Evolutionary conservation across 495 filamentous ascomycete genomes (phyloP).

Genomic region (Penicillium soppii): DNA sequence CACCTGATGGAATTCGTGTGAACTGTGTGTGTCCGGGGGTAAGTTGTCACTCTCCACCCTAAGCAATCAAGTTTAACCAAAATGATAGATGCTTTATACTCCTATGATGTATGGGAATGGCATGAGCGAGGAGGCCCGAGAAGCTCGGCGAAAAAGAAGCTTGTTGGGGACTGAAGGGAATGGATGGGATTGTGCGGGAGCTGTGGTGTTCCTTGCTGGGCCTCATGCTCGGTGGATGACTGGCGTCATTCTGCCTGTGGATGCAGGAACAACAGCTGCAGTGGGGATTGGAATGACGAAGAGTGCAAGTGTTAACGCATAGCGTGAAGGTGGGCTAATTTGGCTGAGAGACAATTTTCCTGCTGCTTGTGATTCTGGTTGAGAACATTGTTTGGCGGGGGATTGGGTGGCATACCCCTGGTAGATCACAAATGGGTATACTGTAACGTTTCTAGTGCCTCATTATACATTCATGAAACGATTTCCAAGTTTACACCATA

Average conservation of each 20-base stretch:
- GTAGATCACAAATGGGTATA: no score
- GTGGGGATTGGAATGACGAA: constrained; percentile 31
- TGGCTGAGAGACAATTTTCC: no score
- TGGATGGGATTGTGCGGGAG: constrained; percentile 49
- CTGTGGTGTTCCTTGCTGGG: constrained; percentile 42
- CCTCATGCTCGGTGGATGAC: constrained; percentile 53
- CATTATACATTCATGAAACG: no score
- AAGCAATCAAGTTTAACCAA: background rate
- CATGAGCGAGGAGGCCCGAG: constrained; percentile 49
- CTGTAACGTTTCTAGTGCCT: no score
- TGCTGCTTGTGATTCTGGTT: no score
- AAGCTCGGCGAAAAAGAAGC: constrained; percentile 46
- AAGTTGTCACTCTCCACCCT: constrained; percentile 3
- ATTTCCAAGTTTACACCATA: no score
- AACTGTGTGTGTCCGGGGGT: constrained; percentile 60
- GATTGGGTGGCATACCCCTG: no score
- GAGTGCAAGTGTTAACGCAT: constrained; percentile 25
- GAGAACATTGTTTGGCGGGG: no score
- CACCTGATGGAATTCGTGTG: constrained; percentile 49
- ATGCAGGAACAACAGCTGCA: constrained; percentile 46
- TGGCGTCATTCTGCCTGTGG: constrained; percentile 46
- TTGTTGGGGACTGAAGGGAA: constrained; percentile 55
- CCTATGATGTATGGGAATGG: constrained; percentile 57
- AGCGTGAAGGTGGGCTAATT: background rate
- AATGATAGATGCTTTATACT: constrained; percentile 52